Base-by-base conservation (phyloP, 108 stramenopile species). In the Cyclotella baltica region DNA sequence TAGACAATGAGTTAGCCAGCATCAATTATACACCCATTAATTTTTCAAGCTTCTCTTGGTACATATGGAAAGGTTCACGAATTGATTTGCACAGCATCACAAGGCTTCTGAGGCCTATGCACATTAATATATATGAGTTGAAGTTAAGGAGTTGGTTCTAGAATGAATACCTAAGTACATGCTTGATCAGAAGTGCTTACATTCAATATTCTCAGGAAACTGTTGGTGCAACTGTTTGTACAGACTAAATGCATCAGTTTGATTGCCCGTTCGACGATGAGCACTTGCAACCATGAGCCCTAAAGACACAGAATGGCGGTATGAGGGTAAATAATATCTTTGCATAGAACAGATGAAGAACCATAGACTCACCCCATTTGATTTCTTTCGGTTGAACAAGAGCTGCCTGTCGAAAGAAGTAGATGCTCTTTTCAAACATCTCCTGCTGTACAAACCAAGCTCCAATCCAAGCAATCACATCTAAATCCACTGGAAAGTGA, bases 361-460 rank as follows among this genome's bases (percentile, higher is more conserved):
- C 1, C 6, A 18, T 59, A 55, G 23, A 69, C 78, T 72, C 11
- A 80, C 85, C 70, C 96, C 96, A 97, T 59, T 96, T 97, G 31
- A 95, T 85, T 78, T 97, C 96, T 23, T 85, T 88, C 28, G 95
- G 95, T 80, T 95, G 88, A 20, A 96, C 83, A 55, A 93, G 86
- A 35, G 90, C 65, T 23, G 96, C 96, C 16, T 90, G 88, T 71
- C 91, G 84, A 57, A 97, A 97, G 76, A 91, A 97, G 37, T 85
- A 81, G 29, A 95, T 90, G 31, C 90, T 89, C 73, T 90, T 92
- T 58, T 94, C 95, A 72, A 93, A 96, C 81, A 96, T 85, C 73
- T 97, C 93, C 22, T 89, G 68, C 68, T 95, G 92, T 63, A 96
- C 90, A 70, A 91, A 96, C 94, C 93, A 92, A 16, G 95, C 88